Percentiles rank a stretch among this genome's conserved stretches.
phyloP scores from a whole-genome alignment of 2,329 filamentous ascomycete genomes.

The Elsinoe australis region DNA sequence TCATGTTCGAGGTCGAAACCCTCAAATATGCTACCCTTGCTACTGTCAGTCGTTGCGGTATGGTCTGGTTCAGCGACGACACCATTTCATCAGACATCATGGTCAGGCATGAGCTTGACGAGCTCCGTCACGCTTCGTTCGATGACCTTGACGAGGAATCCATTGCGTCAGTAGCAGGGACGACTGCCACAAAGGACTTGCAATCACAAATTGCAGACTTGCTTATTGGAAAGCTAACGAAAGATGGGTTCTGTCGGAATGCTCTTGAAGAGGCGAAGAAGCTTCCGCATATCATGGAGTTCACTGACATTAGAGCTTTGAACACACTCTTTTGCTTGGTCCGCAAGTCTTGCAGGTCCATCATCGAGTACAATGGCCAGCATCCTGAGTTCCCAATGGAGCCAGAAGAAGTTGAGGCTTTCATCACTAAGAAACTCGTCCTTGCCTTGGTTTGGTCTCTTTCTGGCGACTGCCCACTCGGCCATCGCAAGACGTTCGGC shows the following conservation, averaged over 20 bases:
- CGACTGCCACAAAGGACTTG: conserved; percentile 63
- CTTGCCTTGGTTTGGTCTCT: conserved; percentile 92
- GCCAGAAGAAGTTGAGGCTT: conserved; percentile 79
- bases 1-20: conserved; percentile 99
- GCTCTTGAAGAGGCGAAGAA: conserved; percentile 66
- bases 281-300: conserved; percentile 98
- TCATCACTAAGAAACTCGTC: conserved; percentile 86
- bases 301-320: conserved; percentile 80
- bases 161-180: conserved; percentile 41
- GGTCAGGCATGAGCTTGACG: conserved; percentile 82
- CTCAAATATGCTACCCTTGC: conserved; percentile 95
- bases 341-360: conserved; percentile 84
- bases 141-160: conserved; percentile 95
- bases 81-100: conserved; percentile 91
- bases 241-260: conserved; percentile 71
- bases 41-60: conserved; percentile 98
- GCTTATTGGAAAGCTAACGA: conserved; percentile 65
- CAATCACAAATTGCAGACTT: conserved; percentile 75
- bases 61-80: conserved; percentile 99
- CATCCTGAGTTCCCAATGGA: conserved; percentile 92
- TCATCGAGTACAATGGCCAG: conserved; percentile 92
- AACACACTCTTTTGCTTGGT: conserved; percentile 91
- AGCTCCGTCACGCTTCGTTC: conserved; percentile 73
- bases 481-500: conserved; percentile 81
- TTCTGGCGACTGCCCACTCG: conserved; percentile 85